phyloP scores from a whole-genome alignment of 2,329 filamentous ascomycete genomes.

The Ophiognomonia clavigignenti-juglandacearum region DNA sequence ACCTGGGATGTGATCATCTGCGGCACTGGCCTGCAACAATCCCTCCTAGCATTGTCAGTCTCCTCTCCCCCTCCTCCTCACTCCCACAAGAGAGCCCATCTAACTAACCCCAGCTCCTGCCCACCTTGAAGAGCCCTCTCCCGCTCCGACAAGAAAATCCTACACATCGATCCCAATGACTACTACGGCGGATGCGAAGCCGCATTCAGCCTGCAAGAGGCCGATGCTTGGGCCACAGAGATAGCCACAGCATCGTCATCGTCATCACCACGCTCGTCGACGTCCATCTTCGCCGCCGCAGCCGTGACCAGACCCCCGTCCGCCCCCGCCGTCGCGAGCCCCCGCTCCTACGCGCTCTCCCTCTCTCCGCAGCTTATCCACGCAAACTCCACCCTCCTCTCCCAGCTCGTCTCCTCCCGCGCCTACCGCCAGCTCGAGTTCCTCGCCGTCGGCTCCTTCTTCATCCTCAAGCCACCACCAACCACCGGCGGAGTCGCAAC shows the following conservation, averaged over 20 bases:
- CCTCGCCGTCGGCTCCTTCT: slow-evolving; percentile 88
- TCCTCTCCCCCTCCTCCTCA: slow-evolving; percentile 17
- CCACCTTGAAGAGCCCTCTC: slow-evolving; percentile 72
- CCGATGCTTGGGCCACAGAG: slow-evolving; percentile 63
- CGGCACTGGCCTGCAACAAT: slow-evolving; percentile 74
- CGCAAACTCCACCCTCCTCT: slow-evolving; percentile 71
- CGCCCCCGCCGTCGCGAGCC: slow-evolving; percentile 43
- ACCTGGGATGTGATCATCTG: slow-evolving; percentile 76
- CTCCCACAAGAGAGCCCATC: slow-evolving; percentile 39
- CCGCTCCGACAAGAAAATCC: slow-evolving; percentile 82
- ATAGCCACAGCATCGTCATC: slow-evolving; percentile 26
- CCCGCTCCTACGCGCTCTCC: slow-evolving; percentile 76
- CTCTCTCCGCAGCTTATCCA: slow-evolving; percentile 86
- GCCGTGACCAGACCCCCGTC: slow-evolving; percentile 31
- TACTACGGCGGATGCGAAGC: slow-evolving; percentile 88
- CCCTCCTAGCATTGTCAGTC: slow-evolving; percentile 71
- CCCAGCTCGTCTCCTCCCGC: slow-evolving; percentile 80
- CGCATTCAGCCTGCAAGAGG: slow-evolving; percentile 78
- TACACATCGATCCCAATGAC: slow-evolving; percentile 82
- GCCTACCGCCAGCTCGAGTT: slow-evolving; percentile 91
- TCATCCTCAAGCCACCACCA: slow-evolving; percentile 54
- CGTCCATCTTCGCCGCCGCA: slow-evolving; percentile 31
- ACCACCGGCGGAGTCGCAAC: slow-evolving; percentile 20
- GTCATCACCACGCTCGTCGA: slow-evolving; percentile 20
- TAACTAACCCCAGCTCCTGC: slow-evolving; percentile 64